Base-by-base conservation (phyloP, 371 early-diverging fungal genomes). In the Actinomortierella wolfii region DNA sequence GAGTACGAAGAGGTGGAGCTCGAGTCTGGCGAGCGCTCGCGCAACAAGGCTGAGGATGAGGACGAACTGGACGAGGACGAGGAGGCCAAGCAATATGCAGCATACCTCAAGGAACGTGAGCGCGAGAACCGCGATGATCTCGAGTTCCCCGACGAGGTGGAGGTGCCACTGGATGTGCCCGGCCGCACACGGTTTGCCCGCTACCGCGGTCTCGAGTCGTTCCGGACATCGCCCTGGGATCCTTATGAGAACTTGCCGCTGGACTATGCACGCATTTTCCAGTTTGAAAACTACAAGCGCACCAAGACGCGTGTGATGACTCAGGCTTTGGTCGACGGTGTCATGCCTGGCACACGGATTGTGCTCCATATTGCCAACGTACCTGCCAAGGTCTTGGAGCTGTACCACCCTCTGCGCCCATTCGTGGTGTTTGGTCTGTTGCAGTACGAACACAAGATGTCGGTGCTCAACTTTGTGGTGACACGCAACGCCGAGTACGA, bases 61-160 rank as follows among this genome's bases (percentile, higher is more conserved):
- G 78, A 75, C 25, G 81, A 76, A 21, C 50, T 81, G 28, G 83
- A 82, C 43, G 82, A 76, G 9, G 83, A 79, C 14, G 83, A 84
- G 51, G 83, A 80, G 48, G 82, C 83, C 80, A 74, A 80, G 29
- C 71, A 71, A 23, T 71, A 71, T 26, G 71, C 88, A 63, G 89
- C 88, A 57, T 92, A 89, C 63, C 78, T 92, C 58, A 78, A 81
- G 55, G 71, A 80, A n/a, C 89, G 93, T 56, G 82, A 87, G 67
- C 70, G 78, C 41, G 84, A 89, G 58, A 86, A 81, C 59, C 75
- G 84, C 42, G 89, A 90, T 24, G 92, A 98, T 60, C 67, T 78
- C 49, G 88, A 94, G 63, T 97, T 96, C 78, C 97, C 98, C 13
- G 98, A 98, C 78, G 98, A 98, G 78, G 90, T 97, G 21, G 96